These are phyloP conservation scores for Yamadazyma sp. DNA, from an alignment of 805 yeast species.

Conservation along the genomic window DNA sequence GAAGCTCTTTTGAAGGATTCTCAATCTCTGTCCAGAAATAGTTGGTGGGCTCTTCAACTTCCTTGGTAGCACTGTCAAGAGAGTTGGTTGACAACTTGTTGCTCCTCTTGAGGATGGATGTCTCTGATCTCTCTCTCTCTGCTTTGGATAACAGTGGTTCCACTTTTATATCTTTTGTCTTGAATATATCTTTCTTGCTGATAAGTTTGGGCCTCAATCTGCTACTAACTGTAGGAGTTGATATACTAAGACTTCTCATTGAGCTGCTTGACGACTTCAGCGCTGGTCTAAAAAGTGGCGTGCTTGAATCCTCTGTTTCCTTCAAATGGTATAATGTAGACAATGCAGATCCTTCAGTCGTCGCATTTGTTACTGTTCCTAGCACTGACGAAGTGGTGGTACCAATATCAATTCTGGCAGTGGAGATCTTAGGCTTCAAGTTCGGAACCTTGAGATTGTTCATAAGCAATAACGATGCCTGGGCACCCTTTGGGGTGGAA, in stretches of 20 bases:
- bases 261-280: conserved; percentile 9
- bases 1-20: conserved; percentile 75
- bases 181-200: conserved; percentile 13
- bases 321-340: conserved; percentile 39
- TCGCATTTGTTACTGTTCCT: conserved; percentile 35
- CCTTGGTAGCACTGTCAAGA: not conserved
- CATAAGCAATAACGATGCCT: conserved; percentile 15
- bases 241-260: conserved; percentile 6
- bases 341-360: conserved; percentile 34
- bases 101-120: conserved; percentile 10
- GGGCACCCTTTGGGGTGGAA: conserved; percentile 14
- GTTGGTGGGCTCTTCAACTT: not conserved
- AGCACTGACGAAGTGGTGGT: conserved; percentile 35
- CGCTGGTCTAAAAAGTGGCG: conserved; percentile 7
- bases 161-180: conserved; percentile 9
- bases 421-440: conserved; percentile 14
- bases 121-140: conserved; percentile 14
- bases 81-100: conserved; percentile 11
- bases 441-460: conserved; percentile 3
- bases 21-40: conserved; percentile 35
- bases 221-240: not conserved
- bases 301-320: conserved; percentile 9
- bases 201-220: conserved; percentile 3
- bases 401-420: conserved; percentile 25
- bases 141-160: not conserved